A percentile compares a stretch with the other conserved stretches of the same genome.
phyloP scores from a whole-genome alignment of 768 basidiomycete genomes.

The Stropharia rugosoannulata region DNA sequence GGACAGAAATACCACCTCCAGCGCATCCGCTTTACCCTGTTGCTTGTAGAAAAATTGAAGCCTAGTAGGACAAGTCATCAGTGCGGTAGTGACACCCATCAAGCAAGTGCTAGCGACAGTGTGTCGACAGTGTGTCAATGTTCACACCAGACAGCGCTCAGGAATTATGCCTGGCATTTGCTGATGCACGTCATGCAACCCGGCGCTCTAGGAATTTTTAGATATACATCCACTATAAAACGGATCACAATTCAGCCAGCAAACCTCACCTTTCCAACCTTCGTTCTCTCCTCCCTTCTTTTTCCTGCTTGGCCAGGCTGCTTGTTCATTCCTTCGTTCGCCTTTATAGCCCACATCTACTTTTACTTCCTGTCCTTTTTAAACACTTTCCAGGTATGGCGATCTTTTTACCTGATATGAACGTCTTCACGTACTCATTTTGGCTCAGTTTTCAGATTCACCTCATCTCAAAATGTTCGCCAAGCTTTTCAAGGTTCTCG shows the following conservation, averaged over 20 bases:
- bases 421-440: conserved; percentile 13
- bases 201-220: not conserved
- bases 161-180: not conserved
- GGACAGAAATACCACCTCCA: too few relatives aligned
- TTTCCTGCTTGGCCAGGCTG: conserved; percentile 32
- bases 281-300: conserved; percentile 26
- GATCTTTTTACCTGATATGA: not conserved
- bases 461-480: conserved; percentile 41
- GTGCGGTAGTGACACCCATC: not conserved
- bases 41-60: too few relatives aligned
- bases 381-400: conserved; percentile 23
- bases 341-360: conserved; percentile 19
- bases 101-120: not conserved
- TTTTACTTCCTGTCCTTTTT: conserved; percentile 24
- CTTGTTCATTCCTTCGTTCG: conserved; percentile 27
- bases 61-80: not conserved
- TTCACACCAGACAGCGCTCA: conserved; percentile 1
- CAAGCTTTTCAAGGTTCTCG: conserved; percentile 28
- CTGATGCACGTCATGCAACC: not conserved
- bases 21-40: too few relatives aligned
- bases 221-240: conserved; percentile 4
- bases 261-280: conserved; percentile 15
- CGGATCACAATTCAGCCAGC: conserved; percentile 5
- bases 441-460: conserved; percentile 13
- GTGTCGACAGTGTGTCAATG: not conserved